Evolutionary conservation across 331 rosid genomes (phyloP).

Genomic region (Malus hybrid): DNA sequence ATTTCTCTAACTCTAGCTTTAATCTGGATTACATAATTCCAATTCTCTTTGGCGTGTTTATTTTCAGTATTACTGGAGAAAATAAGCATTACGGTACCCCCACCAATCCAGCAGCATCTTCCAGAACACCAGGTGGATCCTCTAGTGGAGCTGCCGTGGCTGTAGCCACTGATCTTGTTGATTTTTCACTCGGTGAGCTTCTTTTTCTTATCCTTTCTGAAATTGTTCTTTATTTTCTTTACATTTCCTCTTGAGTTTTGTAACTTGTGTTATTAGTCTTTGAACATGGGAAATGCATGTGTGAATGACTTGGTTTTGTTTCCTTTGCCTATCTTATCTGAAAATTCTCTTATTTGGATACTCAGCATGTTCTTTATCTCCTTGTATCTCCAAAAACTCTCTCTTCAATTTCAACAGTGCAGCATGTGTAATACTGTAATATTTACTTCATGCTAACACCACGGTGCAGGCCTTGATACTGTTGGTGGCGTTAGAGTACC

Average conservation of each 20-base stretch:
- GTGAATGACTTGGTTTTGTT: background rate
- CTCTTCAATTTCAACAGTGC: background rate
- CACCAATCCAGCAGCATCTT: slow-evolving; percentile 65
- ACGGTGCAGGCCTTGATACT: slow-evolving; percentile 72
- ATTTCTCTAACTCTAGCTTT: background rate
- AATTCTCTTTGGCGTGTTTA: slow-evolving; percentile 9
- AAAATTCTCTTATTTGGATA: background rate
- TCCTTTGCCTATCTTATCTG: background rate
- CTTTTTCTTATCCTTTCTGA: background rate
- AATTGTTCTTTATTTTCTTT: background rate
- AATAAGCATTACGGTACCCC: slow-evolving; percentile 78
- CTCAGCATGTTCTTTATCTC: background rate
- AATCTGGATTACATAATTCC: background rate
- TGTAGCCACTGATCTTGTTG: slow-evolving; percentile 80
- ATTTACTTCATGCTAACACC: background rate
- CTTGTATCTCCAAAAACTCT: background rate
- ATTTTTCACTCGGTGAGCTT: slow-evolving; percentile 78
- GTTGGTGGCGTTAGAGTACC: slow-evolving; percentile 93
- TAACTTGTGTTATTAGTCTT: background rate
- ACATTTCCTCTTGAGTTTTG: background rate
- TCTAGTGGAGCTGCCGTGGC: slow-evolving; percentile 95
- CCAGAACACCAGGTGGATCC: slow-evolving; percentile 81
- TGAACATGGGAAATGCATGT: background rate
- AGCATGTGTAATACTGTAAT: background rate
- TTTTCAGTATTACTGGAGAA: slow-evolving; percentile 71